A percentile compares a stretch with the other conserved stretches of the same genome.
phyloP scores from a whole-genome alignment of 108 stramenopile species.

The Cyclotella baltica region DNA sequence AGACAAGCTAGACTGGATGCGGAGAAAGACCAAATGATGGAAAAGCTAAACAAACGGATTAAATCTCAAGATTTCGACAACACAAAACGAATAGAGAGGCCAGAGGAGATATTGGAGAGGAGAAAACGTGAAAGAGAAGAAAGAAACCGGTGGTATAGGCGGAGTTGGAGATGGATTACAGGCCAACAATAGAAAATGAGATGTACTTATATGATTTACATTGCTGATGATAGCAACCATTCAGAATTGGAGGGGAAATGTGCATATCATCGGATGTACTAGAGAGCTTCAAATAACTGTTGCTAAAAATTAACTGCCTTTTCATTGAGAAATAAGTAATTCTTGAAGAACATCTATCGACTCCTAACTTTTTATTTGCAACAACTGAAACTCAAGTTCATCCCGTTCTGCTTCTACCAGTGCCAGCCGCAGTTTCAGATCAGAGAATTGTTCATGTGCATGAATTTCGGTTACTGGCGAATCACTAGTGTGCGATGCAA shows the following conservation, averaged over 20 bases:
- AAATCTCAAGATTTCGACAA: conserved; percentile 83
- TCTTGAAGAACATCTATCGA: no score
- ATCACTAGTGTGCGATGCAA: conserved; percentile 7
- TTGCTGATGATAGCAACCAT: no score
- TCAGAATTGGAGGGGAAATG: no score
- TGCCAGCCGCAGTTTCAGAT: conserved; percentile 42
- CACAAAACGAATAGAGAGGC: conserved; percentile 88
- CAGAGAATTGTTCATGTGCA: conserved; percentile 37
- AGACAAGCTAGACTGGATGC: conserved; percentile 79
- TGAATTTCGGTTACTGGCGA: neutral
- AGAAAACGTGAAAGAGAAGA: conserved; percentile 80
- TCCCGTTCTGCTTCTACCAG: conserved; percentile 49
- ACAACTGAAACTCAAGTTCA: conserved; percentile 50
- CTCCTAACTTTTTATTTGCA: conserved; percentile 20
- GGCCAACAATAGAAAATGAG: conserved; percentile 26
- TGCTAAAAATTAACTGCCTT: neutral
- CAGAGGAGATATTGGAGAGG: conserved; percentile 86
- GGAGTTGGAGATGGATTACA: conserved; percentile 60
- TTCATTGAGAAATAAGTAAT: no score
- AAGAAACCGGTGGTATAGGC: conserved; percentile 81
- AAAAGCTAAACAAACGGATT: conserved; percentile 74
- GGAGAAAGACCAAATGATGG: conserved; percentile 91
- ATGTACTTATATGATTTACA: neutral
- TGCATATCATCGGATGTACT: neutral
- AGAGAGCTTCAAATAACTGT: no score